A percentile compares a stretch with the other conserved stretches of the same genome.
These are phyloP conservation scores for Dysphania ambrosioides DNA, from an alignment of 148 eudicot species.

Conservation along the genomic window DNA sequence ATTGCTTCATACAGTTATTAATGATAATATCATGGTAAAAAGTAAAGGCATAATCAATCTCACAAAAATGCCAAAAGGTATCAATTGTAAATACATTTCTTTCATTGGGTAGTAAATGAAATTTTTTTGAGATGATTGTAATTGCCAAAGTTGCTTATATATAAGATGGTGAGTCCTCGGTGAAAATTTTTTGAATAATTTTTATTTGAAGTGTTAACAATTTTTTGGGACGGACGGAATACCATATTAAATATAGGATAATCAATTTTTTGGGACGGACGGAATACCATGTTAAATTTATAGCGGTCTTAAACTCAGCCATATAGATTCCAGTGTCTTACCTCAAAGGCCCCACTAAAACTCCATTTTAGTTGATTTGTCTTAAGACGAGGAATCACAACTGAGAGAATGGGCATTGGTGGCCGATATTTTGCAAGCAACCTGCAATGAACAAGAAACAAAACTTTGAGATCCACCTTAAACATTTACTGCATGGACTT, in stretches of 20 bases:
- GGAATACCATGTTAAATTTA: slow-evolving; percentile 25
- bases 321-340: slow-evolving; percentile 28
- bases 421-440: slow-evolving; percentile 96
- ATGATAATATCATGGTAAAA: no score
- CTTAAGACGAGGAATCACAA: slow-evolving; percentile 84
- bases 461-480: not conserved
- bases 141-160: no score
- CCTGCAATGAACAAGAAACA: slow-evolving; percentile 44
- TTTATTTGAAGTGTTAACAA: not conserved
- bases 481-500: not conserved
- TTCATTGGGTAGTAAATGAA: no score
- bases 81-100: no score
- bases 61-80: no score
- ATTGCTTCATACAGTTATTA: no score
- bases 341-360: slow-evolving; percentile 97
- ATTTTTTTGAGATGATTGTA: no score
- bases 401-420: slow-evolving; percentile 90
- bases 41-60: no score
- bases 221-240: slow-evolving; percentile 17
- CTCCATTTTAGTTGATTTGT: slow-evolving; percentile 88
- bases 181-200: not conserved
- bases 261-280: slow-evolving; percentile 22
- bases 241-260: slow-evolving; percentile 25
- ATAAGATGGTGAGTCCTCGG: no score
- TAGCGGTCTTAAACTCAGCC: slow-evolving; percentile 10